Evolutionary conservation across 2,329 filamentous ascomycete genomes (phyloP), one percentile per base, ranked within the genome.

Genomic region (Paraphaeosphaeria sporulosa): DNA sequence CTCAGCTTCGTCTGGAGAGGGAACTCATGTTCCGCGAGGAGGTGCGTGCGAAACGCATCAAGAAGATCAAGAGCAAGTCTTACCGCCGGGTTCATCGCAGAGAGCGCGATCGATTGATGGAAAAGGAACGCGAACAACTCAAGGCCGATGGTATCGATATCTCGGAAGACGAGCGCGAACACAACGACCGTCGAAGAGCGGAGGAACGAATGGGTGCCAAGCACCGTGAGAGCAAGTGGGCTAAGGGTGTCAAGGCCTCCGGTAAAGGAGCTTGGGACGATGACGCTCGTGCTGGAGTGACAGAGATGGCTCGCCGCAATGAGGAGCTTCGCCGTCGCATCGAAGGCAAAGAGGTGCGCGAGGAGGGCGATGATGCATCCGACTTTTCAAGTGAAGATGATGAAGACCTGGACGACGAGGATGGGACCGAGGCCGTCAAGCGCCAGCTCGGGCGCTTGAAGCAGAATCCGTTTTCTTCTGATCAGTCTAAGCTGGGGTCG

Each of bases 1-100:
- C 89, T 50, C 88, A 94, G 72, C 85, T 94, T 58, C 89, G 95
- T 13, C 89, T 89, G 76, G 89, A 92, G 64, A 86, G 95, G 67
- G 94, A 98, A 71, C 81, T 97, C 8, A 85, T 94, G 65, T 97
- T 96, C 70, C 87, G 94, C 12, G 94, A 98, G 79, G 90, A 96
- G 72, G 89, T 93, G 46, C 90, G 93, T 58, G 87, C 93, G 8
- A 96, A 94, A 80, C 90, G 95, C 25, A 93, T 99, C 80, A 97
- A 97, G 82, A 98, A 98, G 83, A 99, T 99, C 81, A 99, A 99
- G 84, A 96, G 92, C 76, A 99, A 97, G 78, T 87, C 93, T 0
- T 99, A 96, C 76, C 91, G 94, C 57, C 90, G 94, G 47, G 90
- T 98, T 15, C 94, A 98, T 78, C 89, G 94, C 40, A 97, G 90